phyloP scores from a whole-genome alignment of 306 rosid species.

The Rosa multiflora region DNA sequence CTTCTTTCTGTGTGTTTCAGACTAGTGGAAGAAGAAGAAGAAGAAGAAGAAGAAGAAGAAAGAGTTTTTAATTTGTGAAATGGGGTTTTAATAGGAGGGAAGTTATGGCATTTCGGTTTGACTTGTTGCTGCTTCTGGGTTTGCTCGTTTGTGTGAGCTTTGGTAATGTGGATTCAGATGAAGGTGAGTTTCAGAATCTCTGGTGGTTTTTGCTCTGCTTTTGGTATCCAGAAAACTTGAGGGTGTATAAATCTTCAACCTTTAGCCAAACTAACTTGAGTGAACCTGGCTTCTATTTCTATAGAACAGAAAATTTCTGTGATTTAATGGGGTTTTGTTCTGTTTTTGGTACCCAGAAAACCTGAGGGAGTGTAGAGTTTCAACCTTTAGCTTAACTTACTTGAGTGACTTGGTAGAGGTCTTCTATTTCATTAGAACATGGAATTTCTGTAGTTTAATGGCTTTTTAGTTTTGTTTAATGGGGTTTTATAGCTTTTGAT shows the following conservation, averaged over 20 bases:
- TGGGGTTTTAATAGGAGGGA: conserved; percentile 10
- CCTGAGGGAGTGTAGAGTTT: neutral
- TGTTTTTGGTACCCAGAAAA: conserved; percentile 17
- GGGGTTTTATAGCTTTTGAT: neutral
- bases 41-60: neutral
- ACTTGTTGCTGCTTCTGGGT: conserved; percentile 49
- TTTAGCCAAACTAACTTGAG: neutral
- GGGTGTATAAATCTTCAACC: neutral
- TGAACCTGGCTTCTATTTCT: neutral
- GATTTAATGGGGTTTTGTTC: neutral
- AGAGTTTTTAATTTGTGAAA: neutral
- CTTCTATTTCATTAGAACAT: neutral
- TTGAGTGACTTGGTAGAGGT: neutral
- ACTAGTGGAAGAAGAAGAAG: neutral
- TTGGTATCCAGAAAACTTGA: conserved; percentile 6
- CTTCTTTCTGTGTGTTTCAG: conserved; percentile 3
- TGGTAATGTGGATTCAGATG: conserved; percentile 58
- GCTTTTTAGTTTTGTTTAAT: neutral
- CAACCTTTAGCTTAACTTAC: neutral
- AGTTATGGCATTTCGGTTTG: conserved; percentile 55
- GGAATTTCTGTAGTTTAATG: neutral
- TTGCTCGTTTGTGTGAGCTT: conserved; percentile 44
- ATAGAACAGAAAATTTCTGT: neutral
- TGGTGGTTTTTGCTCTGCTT: conserved; percentile 13
- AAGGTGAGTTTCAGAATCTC: conserved; percentile 56